A percentile compares a stretch with the other conserved stretches of the same genome.
These are phyloP conservation scores for Solanum hybrid DNA, from an alignment of 305 asterid genomes.

Conservation along the genomic window DNA sequence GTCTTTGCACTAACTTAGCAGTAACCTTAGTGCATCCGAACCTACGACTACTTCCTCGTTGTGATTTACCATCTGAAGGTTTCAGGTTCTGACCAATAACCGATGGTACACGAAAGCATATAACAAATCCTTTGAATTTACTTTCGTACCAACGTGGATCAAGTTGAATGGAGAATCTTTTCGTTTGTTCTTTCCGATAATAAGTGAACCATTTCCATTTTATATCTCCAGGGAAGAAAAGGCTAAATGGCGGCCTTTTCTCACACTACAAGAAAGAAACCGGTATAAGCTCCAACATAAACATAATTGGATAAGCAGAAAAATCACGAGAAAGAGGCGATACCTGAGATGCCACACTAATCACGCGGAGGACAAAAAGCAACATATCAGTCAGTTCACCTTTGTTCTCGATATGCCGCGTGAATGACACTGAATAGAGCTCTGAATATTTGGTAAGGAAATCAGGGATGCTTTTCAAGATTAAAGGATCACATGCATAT, in stretches of 20 bases:
- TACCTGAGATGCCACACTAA: constrained; percentile 5
- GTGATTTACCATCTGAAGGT: not conserved
- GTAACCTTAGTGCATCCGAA: constrained; percentile 2
- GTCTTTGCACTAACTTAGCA: not conserved
- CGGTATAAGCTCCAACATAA: not conserved
- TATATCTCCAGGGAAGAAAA: constrained; percentile 5
- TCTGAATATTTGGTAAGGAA: not conserved
- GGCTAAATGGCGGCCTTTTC: not conserved
- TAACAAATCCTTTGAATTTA: constrained; percentile 2
- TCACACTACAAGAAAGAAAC: not conserved
- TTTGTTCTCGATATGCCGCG: not conserved
- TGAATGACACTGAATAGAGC: constrained; percentile 1
- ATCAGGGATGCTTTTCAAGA: constrained; percentile 1
- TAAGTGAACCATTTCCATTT: not conserved
- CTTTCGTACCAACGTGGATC: constrained; percentile 1
- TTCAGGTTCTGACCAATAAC: not conserved
- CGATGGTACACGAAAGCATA: not conserved
- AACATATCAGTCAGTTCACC: not conserved
- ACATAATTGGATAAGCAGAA: not conserved
- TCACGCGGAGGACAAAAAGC: not conserved
- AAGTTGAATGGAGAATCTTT: not conserved
- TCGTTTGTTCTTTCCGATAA: not conserved
- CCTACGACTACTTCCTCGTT: not conserved
- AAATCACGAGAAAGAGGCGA: not conserved
- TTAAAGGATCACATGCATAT: constrained; percentile 6